These are phyloP conservation scores for Endothia cerciana DNA, from an alignment of 2,329 filamentous ascomycete species.

Conservation along the genomic window DNA sequence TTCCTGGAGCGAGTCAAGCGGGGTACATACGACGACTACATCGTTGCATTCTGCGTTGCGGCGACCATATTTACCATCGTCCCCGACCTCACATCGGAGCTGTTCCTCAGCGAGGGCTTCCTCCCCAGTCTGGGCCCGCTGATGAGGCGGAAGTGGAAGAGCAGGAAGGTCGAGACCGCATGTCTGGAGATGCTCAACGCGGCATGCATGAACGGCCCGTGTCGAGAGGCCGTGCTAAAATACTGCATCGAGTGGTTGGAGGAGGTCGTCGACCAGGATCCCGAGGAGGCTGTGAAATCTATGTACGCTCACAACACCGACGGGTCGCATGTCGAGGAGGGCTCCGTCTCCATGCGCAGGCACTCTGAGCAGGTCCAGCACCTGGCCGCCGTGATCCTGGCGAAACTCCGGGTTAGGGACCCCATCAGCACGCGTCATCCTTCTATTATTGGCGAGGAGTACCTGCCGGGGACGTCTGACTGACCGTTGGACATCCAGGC, in stretches of 20 bases:
- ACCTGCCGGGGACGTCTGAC: conserved; percentile 46
- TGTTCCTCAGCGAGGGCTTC: conserved; percentile 91
- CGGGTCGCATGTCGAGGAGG: conserved; percentile 58
- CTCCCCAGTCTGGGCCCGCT: conserved; percentile 75
- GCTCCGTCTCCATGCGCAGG: conserved; percentile 62
- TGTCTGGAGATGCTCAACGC: conserved; percentile 89
- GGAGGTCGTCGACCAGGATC: conserved; percentile 76
- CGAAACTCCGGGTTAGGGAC: conserved; percentile 66
- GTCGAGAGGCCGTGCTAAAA: conserved; percentile 81
- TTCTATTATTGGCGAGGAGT: conserved; percentile 26
- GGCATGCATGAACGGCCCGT: conserved; percentile 82
- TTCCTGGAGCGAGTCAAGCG: conserved; percentile 73
- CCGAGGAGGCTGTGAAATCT: conserved; percentile 55
- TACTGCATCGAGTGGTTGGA: conserved; percentile 88
- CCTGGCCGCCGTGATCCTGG: conserved; percentile 74
- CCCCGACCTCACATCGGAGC: conserved; percentile 70
- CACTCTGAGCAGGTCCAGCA: conserved; percentile 67
- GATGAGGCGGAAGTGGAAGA: conserved; percentile 81
- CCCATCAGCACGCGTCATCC: conserved; percentile 32
- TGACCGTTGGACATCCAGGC: conserved; percentile 55
- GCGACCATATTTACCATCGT: conserved; percentile 85
- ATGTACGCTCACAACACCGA: conserved; percentile 56
- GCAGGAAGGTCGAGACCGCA: conserved; percentile 81
- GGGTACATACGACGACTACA: conserved; percentile 83
- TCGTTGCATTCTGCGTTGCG: conserved; percentile 91